These are phyloP conservation scores for Populus nigra DNA, from an alignment of 345 rosid genomes.

Conservation along the genomic window DNA sequence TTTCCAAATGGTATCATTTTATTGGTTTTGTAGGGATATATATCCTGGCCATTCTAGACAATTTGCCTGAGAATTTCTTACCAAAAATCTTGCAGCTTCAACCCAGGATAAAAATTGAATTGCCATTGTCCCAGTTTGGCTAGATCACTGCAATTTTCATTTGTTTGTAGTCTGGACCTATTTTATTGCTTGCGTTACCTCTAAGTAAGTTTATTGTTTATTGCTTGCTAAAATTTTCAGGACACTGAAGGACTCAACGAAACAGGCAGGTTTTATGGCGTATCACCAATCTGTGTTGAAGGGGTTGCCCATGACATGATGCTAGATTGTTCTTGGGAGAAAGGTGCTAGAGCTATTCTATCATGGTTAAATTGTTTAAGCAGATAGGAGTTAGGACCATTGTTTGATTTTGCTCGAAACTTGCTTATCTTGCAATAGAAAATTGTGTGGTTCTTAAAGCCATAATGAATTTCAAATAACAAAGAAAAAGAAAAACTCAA, in stretches of 20 bases:
- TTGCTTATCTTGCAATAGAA: not conserved
- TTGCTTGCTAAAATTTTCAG: conserved; percentile 28
- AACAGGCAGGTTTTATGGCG: conserved; percentile 61
- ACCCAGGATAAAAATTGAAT: not conserved
- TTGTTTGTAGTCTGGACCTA: too few species aligned
- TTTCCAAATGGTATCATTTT: not conserved
- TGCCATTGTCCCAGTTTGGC: not conserved
- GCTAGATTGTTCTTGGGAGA: conserved; percentile 81
- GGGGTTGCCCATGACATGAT: conserved; percentile 90
- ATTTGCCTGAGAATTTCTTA: not conserved
- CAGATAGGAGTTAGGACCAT: not conserved
- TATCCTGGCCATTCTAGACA: not conserved
- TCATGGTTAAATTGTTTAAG: conserved; percentile 52
- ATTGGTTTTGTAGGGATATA: not conserved
- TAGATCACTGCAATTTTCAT: not conserved
- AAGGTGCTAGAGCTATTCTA: conserved; percentile 53
- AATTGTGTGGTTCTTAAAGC: not conserved
- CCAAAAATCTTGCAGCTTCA: not conserved
- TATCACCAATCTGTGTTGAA: conserved; percentile 53
- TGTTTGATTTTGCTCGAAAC: not conserved
- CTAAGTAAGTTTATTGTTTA: not conserved
- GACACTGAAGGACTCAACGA: conserved; percentile 63
- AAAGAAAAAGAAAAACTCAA: too few species aligned
- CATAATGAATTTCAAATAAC: too few species aligned
- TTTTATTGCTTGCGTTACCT: not conserved